phyloP scores from a whole-genome alignment of 129 eudicot genomes.

The Mikania micrantha region DNA sequence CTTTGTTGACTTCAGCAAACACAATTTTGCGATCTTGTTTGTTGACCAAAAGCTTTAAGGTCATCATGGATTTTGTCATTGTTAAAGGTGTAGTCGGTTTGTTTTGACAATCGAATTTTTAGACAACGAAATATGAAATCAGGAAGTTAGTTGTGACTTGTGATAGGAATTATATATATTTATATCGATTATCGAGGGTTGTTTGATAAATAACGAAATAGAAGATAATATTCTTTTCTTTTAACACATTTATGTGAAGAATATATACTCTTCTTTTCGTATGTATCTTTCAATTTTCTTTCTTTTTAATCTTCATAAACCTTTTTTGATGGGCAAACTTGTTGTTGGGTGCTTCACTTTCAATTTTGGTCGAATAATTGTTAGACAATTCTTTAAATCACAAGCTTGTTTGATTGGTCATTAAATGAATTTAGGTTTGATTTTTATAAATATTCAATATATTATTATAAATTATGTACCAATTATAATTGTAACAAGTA shows the following conservation, averaged over 20 bases:
- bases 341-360: too few relatives aligned
- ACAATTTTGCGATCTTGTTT: conserved; percentile 19
- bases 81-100: background rate
- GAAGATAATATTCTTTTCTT: background rate
- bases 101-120: background rate
- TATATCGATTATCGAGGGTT: too few relatives aligned
- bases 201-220: too few relatives aligned
- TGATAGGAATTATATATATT: too few relatives aligned
- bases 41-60: conserved; percentile 31
- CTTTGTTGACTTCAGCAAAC: conserved; percentile 41
- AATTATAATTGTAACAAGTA: too few relatives aligned
- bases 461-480: too few relatives aligned
- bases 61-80: conserved; percentile 24
- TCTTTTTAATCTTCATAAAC: background rate
- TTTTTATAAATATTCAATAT: too few relatives aligned
- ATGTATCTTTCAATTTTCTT: background rate
- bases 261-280: conserved; percentile 14
- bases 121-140: background rate
- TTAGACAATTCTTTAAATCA: too few relatives aligned
- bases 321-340: background rate
- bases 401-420: too few relatives aligned
- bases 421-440: too few relatives aligned
- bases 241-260: conserved; percentile 1
- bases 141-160: background rate
- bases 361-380: too few relatives aligned